Conservation (phyloP, 345 rosid genomes). For the Syzygium grande region DNA sequence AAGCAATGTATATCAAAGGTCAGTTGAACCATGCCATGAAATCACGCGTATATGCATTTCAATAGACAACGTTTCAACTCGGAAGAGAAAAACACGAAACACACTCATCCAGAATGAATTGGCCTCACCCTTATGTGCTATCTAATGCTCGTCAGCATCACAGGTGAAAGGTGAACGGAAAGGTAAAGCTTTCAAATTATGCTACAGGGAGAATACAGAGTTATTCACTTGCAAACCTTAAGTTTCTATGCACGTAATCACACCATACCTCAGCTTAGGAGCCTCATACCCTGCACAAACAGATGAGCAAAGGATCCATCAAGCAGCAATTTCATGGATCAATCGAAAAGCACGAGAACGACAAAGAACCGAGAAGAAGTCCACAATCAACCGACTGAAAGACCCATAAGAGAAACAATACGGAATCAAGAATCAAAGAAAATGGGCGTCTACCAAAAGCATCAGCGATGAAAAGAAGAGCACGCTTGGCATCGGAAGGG, state of each 20-base stretch:
- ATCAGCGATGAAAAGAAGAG: conserved; percentile 65
- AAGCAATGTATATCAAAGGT: not conserved
- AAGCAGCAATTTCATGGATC: not conserved
- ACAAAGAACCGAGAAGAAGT: not conserved
- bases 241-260: not conserved
- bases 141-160: not conserved
- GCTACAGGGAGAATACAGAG: not conserved
- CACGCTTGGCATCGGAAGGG: conserved; percentile 40
- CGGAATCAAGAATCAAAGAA: not conserved
- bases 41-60: not conserved
- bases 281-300: conserved; percentile 34
- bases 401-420: no score
- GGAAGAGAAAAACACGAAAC: not conserved
- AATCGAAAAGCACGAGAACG: not conserved
- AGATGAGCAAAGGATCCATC: not conserved
- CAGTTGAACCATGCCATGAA: not conserved
- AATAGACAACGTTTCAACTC: not conserved
- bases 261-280: conserved; percentile 30
- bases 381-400: not conserved
- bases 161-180: not conserved
- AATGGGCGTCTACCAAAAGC: conserved; percentile 18
- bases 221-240: not conserved
- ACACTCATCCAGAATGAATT: not conserved
- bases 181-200: not conserved
- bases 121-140: not conserved